phyloP scores from a whole-genome alignment of 768 basidiomycete genomes.

The Panellus pusillus region DNA sequence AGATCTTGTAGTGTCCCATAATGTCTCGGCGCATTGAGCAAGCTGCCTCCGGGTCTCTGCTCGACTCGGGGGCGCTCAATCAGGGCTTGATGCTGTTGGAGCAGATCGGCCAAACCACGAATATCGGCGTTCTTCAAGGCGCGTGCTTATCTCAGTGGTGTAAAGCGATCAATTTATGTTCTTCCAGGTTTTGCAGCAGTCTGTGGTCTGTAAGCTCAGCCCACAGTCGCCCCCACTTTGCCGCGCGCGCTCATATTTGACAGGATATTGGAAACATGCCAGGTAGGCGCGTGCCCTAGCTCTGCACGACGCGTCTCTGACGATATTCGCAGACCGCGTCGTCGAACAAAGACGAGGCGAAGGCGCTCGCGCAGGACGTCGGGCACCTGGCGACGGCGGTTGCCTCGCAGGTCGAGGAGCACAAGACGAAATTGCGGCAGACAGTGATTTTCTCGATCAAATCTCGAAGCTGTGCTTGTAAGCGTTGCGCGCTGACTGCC shows the following conservation, averaged over 20 bases:
- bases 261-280: slow-evolving; percentile 19
- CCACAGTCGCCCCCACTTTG: not conserved
- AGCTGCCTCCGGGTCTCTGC: slow-evolving; percentile 6
- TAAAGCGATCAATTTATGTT: not conserved
- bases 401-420: slow-evolving; percentile 16
- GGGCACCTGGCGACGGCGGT: slow-evolving; percentile 15
- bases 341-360: slow-evolving; percentile 15
- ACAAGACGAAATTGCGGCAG: slow-evolving; percentile 10
- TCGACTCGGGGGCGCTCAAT: slow-evolving; percentile 11
- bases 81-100: slow-evolving; percentile 10
- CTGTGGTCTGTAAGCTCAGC: slow-evolving; percentile 3
- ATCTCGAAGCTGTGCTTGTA: slow-evolving; percentile 23
- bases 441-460: slow-evolving; percentile 17
- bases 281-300: slow-evolving; percentile 1
- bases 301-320: not conserved
- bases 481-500: not conserved
- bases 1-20: too few species aligned
- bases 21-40: slow-evolving; percentile 15
- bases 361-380: slow-evolving; percentile 20
- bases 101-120: slow-evolving; percentile 14
- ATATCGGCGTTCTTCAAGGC: slow-evolving; percentile 17
- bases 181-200: slow-evolving; percentile 19
- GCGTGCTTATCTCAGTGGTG: not conserved
- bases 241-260: not conserved
- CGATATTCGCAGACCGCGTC: slow-evolving; percentile 13